Conservation (phyloP, 805 yeast species). For the Saccharomycopsis malanga region DNA sequence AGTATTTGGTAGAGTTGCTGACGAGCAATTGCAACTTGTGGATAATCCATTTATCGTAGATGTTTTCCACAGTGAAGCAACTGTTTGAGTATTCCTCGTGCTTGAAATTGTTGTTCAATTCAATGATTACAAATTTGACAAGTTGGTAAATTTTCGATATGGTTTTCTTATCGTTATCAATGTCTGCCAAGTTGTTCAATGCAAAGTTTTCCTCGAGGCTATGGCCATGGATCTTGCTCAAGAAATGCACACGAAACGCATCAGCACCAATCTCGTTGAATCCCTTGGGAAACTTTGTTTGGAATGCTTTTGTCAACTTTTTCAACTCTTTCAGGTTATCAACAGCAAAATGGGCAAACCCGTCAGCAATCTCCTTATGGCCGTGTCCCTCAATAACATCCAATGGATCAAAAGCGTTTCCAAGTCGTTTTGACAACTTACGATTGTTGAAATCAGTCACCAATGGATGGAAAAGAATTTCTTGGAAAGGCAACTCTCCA, state of each 20-base stretch:
- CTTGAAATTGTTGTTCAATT: constrained; percentile 78
- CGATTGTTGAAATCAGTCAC: constrained; percentile 99
- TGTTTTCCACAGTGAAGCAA: constrained; percentile 69
- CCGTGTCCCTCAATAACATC: constrained; percentile 88
- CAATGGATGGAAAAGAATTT: constrained; percentile 96
- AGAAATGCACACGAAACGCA: constrained; percentile 72
- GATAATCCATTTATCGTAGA: constrained; percentile 85
- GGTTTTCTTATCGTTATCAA: constrained; percentile 91
- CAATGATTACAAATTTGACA: constrained; percentile 88
- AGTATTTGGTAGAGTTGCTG: constrained; percentile 27
- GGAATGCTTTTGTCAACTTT: constrained; percentile 82
- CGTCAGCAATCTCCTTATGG: constrained; percentile 68
- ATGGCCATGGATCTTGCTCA: neutral
- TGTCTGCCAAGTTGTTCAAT: constrained; percentile 91
- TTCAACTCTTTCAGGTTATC: constrained; percentile 81
- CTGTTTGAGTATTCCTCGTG: constrained; percentile 51
- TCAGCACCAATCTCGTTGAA: constrained; percentile 99
- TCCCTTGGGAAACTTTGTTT: constrained; percentile 85
- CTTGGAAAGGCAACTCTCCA: constrained; percentile 85
- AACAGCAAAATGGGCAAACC: constrained; percentile 63
- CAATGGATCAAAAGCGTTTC: constrained; percentile 91
- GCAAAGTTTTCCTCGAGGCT: constrained; percentile 36
- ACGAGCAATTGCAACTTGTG: constrained; percentile 72
- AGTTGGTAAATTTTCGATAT: constrained; percentile 99
- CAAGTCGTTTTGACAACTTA: constrained; percentile 95